Evolutionary conservation across 2,329 filamentous ascomycete genomes (phyloP), one percentile per base, ranked within the genome.

Genomic region (Alternaria incomplexa): DNA sequence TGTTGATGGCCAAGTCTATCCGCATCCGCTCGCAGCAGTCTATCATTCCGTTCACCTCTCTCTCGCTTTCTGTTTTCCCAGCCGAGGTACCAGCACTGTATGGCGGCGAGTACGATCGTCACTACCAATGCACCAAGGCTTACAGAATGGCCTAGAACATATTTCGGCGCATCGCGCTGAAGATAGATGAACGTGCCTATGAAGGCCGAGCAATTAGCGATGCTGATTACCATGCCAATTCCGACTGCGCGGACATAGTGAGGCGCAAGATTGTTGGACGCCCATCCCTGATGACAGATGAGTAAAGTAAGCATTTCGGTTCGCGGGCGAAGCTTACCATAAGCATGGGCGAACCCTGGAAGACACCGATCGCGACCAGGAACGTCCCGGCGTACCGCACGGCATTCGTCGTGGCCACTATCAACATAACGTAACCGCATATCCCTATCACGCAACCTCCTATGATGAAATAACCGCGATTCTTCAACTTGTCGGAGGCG

Each of bases 231-330:
- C 83, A 87, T 81, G 5, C 85, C 85, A 0, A 84, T 79, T 3
- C 82, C 81, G 40, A 88, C 81, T 1, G 84, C 81, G 30, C 86
- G 81, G 74, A 89, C 88, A 72, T 87, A 88, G 73, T 88, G 85
- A 3, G 86, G 86, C 13, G 75, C 74, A 43, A 83, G 73, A 59
- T 83, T 83, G 68, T 83, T 83, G 7, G 81, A 66, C 2, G 80
- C 73, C 82, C 82, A 83, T 6, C 80, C 82, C 48, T 67, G 43
- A 11, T 28, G 22, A 12, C 26, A 5, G 20, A 10, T 68, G 15
- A 64, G 61, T 22, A 20, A 54, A 17, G 12, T 36, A n/a, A 25
- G 5, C 22, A 17, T 15, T 3, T 30, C 12, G 20, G 4, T 12
- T 7, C 2, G 10, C 8, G 15, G 3, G 20, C n/a, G n/a, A 20